Evolutionary conservation across 108 stramenopile genomes (phyloP).

Genomic region (Schizochytrium sp.): DNA sequence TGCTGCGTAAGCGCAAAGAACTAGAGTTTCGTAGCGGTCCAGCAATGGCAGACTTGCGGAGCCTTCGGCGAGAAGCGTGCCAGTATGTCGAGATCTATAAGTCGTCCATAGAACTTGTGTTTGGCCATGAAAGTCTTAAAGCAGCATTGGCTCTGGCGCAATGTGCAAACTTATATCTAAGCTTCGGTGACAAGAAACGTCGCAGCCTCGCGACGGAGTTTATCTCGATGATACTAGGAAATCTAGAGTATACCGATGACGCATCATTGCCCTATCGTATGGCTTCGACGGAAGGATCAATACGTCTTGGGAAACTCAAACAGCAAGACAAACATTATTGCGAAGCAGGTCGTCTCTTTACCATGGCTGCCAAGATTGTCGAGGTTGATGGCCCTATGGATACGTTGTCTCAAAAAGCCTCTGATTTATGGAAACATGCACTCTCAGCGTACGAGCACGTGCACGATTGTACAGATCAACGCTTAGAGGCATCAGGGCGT

Average conservation of each 20-base stretch:
- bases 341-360: background rate
- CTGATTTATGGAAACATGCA: background rate
- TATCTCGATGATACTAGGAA: background rate
- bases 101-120: background rate
- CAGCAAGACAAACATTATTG: background rate
- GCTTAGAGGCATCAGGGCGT: background rate
- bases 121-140: background rate
- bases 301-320: background rate
- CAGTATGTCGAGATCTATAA: background rate
- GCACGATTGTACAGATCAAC: background rate
- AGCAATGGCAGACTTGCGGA: background rate
- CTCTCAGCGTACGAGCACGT: background rate
- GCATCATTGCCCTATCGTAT: no score
- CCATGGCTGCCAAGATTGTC: background rate
- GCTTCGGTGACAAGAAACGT: background rate
- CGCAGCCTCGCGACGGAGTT: background rate
- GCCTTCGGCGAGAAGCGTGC: background rate
- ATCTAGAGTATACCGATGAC: background rate
- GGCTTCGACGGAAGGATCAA: background rate
- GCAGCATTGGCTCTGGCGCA: background rate
- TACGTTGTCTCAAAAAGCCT: background rate
- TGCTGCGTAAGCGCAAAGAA: slow-evolving; percentile 35
- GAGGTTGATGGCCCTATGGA: background rate
- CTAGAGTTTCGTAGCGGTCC: background rate
- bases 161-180: background rate